Evolutionary conservation across 2,329 filamentous ascomycete genomes (phyloP).

Genomic region (Ophiostoma fasciatum): DNA sequence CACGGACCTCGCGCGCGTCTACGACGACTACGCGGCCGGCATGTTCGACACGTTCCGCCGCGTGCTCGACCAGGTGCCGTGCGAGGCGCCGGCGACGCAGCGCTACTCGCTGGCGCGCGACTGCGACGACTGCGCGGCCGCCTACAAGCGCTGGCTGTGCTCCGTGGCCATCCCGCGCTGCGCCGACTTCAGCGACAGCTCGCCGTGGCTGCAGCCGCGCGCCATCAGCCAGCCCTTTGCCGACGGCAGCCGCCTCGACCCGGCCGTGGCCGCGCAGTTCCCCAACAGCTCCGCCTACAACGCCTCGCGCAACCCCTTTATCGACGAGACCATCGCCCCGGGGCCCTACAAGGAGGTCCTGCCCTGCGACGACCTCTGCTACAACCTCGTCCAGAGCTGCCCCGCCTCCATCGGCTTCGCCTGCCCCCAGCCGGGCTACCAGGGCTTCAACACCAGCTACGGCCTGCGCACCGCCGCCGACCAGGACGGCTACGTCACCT

Average conservation of each 20-base stretch:
- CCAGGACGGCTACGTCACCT: conserved; percentile 23
- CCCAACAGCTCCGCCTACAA: conserved; percentile 27
- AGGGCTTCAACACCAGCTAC: conserved; percentile 33
- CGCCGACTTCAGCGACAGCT: conserved; percentile 52
- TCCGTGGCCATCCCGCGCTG: conserved; percentile 86
- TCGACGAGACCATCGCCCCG: conserved; percentile 57
- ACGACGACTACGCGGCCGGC: conserved; percentile 57
- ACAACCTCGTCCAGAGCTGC: conserved; percentile 71
- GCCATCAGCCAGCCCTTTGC: conserved; percentile 58
- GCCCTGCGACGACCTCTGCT: conserved; percentile 80
- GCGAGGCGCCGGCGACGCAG: conserved; percentile 58
- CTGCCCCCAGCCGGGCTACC: conserved; percentile 43
- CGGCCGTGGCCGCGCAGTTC: conserved; percentile 17
- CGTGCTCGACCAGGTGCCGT: conserved; percentile 70
- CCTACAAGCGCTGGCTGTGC: conserved; percentile 94
- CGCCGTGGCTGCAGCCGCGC: conserved; percentile 46
- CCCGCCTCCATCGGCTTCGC: conserved; percentile 60
- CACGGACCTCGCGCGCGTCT: conserved; percentile 50
- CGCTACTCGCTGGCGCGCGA: conserved; percentile 67
- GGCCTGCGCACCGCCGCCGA: conserved; percentile 16
- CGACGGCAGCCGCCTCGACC: conserved; percentile 35
- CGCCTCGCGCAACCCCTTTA: conserved; percentile 52
- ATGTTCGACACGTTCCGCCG: conserved; percentile 70
- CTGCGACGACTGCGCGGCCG: conserved; percentile 60
- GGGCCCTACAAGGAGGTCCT: conserved; percentile 91